Conservation (phyloP, 2,329 filamentous ascomycete genomes). For the Cordyceps militaris region DNA sequence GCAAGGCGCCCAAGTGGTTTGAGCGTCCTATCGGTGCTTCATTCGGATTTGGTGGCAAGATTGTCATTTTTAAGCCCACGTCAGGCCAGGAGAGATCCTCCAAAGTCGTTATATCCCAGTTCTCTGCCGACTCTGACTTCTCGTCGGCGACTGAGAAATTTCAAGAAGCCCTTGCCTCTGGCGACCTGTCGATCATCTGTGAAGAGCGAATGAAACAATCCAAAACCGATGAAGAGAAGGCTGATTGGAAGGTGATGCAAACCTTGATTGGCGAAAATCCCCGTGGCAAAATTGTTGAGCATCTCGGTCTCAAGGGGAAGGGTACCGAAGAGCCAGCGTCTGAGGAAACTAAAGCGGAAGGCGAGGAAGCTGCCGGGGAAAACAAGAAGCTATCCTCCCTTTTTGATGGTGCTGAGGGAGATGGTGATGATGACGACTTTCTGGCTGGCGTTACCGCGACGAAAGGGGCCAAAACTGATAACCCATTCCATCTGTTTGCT, state of each 20-base stretch:
- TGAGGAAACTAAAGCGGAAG: constrained; percentile 22
- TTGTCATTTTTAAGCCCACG: constrained; percentile 65
- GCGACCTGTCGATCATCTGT: constrained; percentile 73
- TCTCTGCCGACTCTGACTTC: constrained; percentile 79
- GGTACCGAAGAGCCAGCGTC: constrained; percentile 43
- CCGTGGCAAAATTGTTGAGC: constrained; percentile 78
- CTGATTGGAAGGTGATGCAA: constrained; percentile 92
- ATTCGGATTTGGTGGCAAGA: constrained; percentile 92
- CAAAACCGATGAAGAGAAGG: constrained; percentile 82
- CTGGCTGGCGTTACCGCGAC: constrained; percentile 76
- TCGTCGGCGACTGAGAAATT: constrained; percentile 81
- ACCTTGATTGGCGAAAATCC: constrained; percentile 79
- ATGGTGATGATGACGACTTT: constrained; percentile 73
- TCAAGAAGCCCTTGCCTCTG: constrained; percentile 70
- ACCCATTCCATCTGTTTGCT: constrained; percentile 84
- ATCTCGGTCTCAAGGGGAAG: constrained; percentile 76
- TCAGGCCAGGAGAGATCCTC: constrained; percentile 61
- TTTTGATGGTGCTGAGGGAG: constrained; percentile 61
- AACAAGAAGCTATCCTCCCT: constrained; percentile 68
- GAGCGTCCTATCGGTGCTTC: constrained; percentile 78
- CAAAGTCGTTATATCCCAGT: constrained; percentile 77
- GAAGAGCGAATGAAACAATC: constrained; percentile 68
- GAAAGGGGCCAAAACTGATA: constrained; percentile 87
- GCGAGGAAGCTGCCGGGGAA: constrained; percentile 26
- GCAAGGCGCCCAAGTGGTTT: constrained; percentile 83